A percentile compares a stretch with the other conserved stretches of the same genome.
phyloP scores from a whole-genome alignment of 305 asterid genomes.

The Salvia sclarea region DNA sequence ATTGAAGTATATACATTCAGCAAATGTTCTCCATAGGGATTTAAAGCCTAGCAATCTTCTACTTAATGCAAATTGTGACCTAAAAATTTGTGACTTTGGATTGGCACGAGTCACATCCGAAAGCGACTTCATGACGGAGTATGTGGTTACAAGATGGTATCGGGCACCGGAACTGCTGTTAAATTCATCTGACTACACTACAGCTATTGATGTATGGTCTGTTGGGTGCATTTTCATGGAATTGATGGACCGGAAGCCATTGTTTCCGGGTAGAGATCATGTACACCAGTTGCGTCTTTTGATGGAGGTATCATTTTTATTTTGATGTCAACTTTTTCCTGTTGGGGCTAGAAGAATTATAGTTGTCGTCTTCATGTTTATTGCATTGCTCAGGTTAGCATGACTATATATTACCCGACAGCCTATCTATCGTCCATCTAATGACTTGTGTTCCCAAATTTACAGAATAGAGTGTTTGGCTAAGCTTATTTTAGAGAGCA shows the following conservation, averaged over 20 bases:
- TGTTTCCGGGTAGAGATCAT: slow-evolving; percentile 97
- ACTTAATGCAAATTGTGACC: slow-evolving; percentile 89
- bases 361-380: background rate
- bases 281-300: slow-evolving; percentile 93
- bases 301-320: slow-evolving; percentile 66
- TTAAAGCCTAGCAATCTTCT: slow-evolving; percentile 98
- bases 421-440: background rate
- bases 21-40: slow-evolving; percentile 97
- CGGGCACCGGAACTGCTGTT: slow-evolving; percentile 87
- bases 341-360: background rate
- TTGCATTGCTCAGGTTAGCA: background rate
- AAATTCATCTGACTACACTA: slow-evolving; percentile 85
- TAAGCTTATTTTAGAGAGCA: no score
- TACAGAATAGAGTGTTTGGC: background rate
- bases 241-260: slow-evolving; percentile 91
- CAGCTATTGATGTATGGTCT: slow-evolving; percentile 98
- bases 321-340: slow-evolving; percentile 13
- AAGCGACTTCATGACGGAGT: slow-evolving; percentile 90
- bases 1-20: slow-evolving; percentile 91
- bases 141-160: slow-evolving; percentile 97
- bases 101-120: slow-evolving; percentile 92
- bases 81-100: slow-evolving; percentile 93
- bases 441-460: background rate
- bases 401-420: background rate
- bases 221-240: slow-evolving; percentile 99